Evolutionary conservation across 345 rosid genomes (phyloP).

Genomic region (Gossypium mustelinum): DNA sequence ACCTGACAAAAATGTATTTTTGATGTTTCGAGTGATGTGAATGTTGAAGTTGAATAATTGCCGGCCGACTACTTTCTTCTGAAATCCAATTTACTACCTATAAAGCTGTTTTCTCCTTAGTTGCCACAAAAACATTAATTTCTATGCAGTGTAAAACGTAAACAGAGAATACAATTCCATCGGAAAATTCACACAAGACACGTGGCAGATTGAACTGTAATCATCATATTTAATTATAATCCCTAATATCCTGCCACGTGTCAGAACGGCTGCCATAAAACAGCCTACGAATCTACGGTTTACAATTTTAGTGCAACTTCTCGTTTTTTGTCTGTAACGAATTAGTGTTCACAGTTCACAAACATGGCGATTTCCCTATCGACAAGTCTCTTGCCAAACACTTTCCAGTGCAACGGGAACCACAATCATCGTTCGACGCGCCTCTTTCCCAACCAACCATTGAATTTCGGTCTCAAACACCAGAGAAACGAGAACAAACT

Average conservation of each 20-base stretch:
- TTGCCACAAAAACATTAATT: no score
- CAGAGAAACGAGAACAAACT: not conserved
- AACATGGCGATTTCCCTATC: constrained; percentile 12
- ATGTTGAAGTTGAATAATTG: no score
- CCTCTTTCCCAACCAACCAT: not conserved
- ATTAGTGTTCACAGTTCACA: not conserved
- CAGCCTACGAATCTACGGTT: constrained; percentile 29
- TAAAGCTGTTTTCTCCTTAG: no score
- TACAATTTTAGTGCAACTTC: not conserved
- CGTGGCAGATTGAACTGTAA: not conserved
- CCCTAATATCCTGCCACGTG: constrained; percentile 30
- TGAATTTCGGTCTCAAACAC: not conserved
- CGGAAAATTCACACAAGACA: no score
- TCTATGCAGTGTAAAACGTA: no score
- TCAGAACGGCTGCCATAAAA: constrained; percentile 27
- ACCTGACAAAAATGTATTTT: no score
- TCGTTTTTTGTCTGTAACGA: not conserved
- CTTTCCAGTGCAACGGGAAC: constrained; percentile 4
- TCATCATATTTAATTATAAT: not conserved
- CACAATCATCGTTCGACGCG: not conserved
- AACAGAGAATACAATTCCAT: no score
- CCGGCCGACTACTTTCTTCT: no score
- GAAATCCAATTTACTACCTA: no score
- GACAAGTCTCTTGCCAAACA: not conserved
- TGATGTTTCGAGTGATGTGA: no score